A percentile compares a stretch with the other conserved stretches of the same genome.
phyloP scores from a whole-genome alignment of 371 early-diverging fungal species.

The Haplosporangium sp. region DNA sequence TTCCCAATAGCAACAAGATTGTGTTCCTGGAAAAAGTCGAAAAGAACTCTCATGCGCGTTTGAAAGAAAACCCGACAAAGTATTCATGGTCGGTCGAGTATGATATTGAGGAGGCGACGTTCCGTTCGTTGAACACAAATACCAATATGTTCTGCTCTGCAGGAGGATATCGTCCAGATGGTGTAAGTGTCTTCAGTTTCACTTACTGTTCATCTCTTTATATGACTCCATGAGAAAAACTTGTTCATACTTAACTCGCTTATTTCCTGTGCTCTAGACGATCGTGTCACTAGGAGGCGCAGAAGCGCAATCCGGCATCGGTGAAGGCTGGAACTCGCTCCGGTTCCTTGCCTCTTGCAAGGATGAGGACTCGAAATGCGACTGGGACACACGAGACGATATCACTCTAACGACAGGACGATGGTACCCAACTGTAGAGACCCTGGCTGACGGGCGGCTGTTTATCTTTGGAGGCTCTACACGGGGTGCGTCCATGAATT shows the following conservation, averaged over 20 bases:
- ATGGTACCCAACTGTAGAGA: slow-evolving; percentile 74
- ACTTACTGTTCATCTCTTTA: background rate
- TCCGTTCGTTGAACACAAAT: slow-evolving; percentile 59
- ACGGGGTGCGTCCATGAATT: slow-evolving; percentile 62
- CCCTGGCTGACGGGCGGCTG: slow-evolving; percentile 64
- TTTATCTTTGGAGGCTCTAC: slow-evolving; percentile 69
- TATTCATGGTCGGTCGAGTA: slow-evolving; percentile 65
- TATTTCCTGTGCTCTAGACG: slow-evolving; percentile 13
- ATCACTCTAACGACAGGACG: slow-evolving; percentile 54
- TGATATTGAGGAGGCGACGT: slow-evolving; percentile 61
- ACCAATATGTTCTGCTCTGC: slow-evolving; percentile 74
- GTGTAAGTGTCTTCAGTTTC: slow-evolving; percentile 57
- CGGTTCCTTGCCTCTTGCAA: slow-evolving; percentile 64
- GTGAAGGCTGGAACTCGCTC: slow-evolving; percentile 65
- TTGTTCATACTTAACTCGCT: background rate
- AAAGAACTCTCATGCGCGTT: slow-evolving; percentile 24
- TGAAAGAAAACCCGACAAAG: slow-evolving; percentile 24
- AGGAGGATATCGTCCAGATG: slow-evolving; percentile 64
- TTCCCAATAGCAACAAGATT: slow-evolving; percentile 55
- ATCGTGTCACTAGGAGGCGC: slow-evolving; percentile 53
- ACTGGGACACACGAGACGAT: slow-evolving; percentile 57
- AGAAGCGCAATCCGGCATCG: slow-evolving; percentile 47
- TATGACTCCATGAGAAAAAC: background rate
- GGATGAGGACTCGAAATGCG: slow-evolving; percentile 54
- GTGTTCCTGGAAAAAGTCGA: slow-evolving; percentile 53